Evolutionary conservation across 176 grass and related monocot genomes (phyloP).

Genomic region (Phoenix roebelenii): DNA sequence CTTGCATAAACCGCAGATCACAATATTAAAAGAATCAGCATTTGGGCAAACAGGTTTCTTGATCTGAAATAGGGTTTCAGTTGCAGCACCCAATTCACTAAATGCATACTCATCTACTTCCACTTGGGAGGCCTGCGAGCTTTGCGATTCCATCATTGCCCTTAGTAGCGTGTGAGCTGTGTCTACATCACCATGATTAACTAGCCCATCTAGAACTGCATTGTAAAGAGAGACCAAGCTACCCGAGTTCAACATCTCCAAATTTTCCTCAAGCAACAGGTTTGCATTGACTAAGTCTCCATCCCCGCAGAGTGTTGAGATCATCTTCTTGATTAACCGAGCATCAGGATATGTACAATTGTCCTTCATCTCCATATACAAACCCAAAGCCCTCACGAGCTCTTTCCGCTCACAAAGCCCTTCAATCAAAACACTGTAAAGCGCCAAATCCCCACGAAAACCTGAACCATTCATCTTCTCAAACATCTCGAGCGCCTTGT

Average conservation of each 20-base stretch:
- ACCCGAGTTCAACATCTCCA: conserved; percentile 22
- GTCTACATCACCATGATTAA: conserved; percentile 42
- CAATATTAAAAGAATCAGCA: conserved; percentile 68
- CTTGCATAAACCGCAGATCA: conserved; percentile 71
- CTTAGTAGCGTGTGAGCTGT: conserved; percentile 43
- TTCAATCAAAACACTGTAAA: conserved; percentile 61
- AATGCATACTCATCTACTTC: conserved; percentile 2
- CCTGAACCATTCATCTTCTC: conserved; percentile 46
- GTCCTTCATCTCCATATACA: conserved; percentile 63
- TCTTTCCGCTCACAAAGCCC: conserved; percentile 45
- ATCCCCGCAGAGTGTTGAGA: conserved; percentile 31
- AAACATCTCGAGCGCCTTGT: conserved; percentile 55
- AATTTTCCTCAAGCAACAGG: conserved; percentile 41
- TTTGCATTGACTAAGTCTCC: conserved; percentile 25
- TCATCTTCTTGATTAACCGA: conserved; percentile 45
- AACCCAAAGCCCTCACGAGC: conserved; percentile 19
- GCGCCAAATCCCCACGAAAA: conserved; percentile 45
- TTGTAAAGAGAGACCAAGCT: conserved; percentile 39
- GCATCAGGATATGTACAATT: conserved; percentile 36
- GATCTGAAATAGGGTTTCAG: conserved; percentile 22
- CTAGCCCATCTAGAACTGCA: conserved; percentile 53
- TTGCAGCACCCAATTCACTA: conserved; percentile 14
- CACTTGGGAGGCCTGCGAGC: background rate
- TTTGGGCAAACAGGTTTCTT: conserved; percentile 43
- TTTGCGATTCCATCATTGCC: conserved; percentile 21